phyloP scores from a whole-genome alignment of 139 green algal species.

The Chlamydomonas sp. region DNA sequence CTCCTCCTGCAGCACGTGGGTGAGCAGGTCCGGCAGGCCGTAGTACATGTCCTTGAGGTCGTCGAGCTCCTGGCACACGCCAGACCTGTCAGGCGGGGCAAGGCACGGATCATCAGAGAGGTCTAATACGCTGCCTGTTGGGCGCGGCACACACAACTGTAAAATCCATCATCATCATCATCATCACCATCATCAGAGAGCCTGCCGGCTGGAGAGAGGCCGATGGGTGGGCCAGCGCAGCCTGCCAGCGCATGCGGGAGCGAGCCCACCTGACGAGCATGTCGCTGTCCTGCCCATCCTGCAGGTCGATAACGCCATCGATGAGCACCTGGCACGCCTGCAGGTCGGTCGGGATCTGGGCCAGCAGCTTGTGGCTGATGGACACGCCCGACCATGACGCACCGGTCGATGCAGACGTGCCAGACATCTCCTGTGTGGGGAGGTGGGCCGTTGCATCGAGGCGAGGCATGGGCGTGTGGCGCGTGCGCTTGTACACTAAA shows the following conservation, averaged over 20 bases:
- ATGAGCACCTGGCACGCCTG: slow-evolving; percentile 29
- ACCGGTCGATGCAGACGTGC: too few relatives aligned
- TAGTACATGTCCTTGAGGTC: slow-evolving; percentile 50
- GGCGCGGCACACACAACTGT: too few relatives aligned
- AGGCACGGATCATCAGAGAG: too few relatives aligned
- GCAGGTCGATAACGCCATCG: slow-evolving; percentile 45
- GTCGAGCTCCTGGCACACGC: slow-evolving; percentile 67
- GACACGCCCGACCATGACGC: slow-evolving; percentile 8
- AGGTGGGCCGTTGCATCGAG: too few relatives aligned
- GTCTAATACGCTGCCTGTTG: too few relatives aligned
- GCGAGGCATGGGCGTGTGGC: too few relatives aligned
- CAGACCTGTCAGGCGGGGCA: too few relatives aligned
- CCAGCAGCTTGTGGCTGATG: slow-evolving; percentile 20
- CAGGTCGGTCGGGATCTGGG: slow-evolving; percentile 6
- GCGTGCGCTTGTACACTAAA: too few relatives aligned
- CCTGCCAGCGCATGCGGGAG: neutral
- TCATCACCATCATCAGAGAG: too few relatives aligned
- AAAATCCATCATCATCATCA: too few relatives aligned
- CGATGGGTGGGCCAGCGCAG: slow-evolving; percentile 44
- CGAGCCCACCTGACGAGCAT: neutral
- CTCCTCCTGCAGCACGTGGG: slow-evolving; percentile 48
- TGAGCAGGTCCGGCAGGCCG: slow-evolving; percentile 59
- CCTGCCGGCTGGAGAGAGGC: too few relatives aligned
- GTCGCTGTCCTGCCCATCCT: slow-evolving; percentile 30
- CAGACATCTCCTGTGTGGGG: too few relatives aligned